Percentiles rank a stretch among this genome's conserved stretches.
Conservation (phyloP, 1,284 basidiomycete genomes). For the Stereum hirsutum region DNA sequence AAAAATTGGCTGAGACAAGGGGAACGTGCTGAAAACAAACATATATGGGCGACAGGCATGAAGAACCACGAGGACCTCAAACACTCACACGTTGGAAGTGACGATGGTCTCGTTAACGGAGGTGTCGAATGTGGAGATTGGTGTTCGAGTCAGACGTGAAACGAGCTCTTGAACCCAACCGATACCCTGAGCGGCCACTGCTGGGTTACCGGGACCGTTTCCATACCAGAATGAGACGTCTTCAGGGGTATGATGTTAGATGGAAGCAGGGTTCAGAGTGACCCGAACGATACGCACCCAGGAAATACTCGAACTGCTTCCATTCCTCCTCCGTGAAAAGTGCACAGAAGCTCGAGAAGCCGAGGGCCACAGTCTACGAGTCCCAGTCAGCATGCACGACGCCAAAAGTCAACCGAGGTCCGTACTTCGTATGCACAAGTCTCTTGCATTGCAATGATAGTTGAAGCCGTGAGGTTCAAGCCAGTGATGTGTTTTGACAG, state of each 20-base stretch:
- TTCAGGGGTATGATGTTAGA: conserved; percentile 4
- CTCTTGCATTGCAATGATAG: conserved; percentile 38
- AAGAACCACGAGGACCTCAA: too few relatives aligned
- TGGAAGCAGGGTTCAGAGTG: too few relatives aligned
- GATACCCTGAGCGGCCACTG: conserved; percentile 49
- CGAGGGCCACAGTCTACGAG: conserved; percentile 51
- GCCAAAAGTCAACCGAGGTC: conserved; percentile 4
- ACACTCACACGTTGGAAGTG: conserved; percentile 34
- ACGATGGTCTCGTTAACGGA: conserved; percentile 51
- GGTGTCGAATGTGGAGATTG: conserved; percentile 39
- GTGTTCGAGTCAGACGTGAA: conserved; percentile 38
- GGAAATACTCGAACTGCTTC: conserved; percentile 50
- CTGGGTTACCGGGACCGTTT: conserved; percentile 44
- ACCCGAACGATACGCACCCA: conserved; percentile 25
- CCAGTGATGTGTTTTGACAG: conserved; percentile 38
- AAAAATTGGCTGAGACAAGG: conserved; percentile 48
- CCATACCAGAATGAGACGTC: conserved; percentile 42
- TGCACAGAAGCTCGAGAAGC: conserved; percentile 42
- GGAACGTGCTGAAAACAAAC: too few relatives aligned
- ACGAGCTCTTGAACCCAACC: conserved; percentile 54
- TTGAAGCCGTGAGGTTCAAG: conserved; percentile 35
- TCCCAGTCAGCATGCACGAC: conserved; percentile 9
- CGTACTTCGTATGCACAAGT: conserved; percentile 52
- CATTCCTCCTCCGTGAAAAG: conserved; percentile 63
- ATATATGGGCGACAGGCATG: too few relatives aligned